phyloP scores from a whole-genome alignment of 192 early-diverging fungal genomes.

The Ambispora gerdemannii region DNA sequence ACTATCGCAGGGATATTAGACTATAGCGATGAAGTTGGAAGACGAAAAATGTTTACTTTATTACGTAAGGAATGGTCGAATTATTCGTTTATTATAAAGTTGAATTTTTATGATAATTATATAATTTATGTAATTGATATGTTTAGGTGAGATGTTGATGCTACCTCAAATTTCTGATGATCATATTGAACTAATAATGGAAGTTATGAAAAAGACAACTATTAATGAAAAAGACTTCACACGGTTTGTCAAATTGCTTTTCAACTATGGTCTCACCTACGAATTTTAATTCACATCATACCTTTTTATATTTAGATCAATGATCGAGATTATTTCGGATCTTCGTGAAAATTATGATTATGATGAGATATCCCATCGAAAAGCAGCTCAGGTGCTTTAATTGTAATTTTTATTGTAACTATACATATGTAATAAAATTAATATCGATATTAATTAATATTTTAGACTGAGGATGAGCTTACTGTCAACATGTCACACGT shows the following conservation, averaged over 20 bases:
- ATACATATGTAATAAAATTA: no score
- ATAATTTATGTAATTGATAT: conserved; percentile 3
- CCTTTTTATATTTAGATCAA: conserved; percentile 39
- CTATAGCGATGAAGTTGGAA: conserved; percentile 86
- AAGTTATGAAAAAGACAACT: conserved; percentile 71
- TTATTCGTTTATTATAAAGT: not conserved
- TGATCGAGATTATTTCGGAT: conserved; percentile 79
- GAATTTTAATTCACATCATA: not conserved
- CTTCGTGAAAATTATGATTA: conserved; percentile 56
- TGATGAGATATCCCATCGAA: conserved; percentile 32
- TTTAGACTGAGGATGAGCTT: conserved; percentile 13
- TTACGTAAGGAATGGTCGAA: conserved; percentile 57
- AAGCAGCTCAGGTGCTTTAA: not conserved
- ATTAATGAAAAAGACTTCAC: conserved; percentile 85
- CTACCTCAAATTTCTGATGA: conserved; percentile 72
- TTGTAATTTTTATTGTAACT: not conserved
- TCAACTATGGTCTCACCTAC: not conserved
- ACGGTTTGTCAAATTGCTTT: conserved; percentile 42
- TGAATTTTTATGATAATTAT: not conserved
- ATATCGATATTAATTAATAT: not conserved
- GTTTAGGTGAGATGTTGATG: conserved; percentile 70
- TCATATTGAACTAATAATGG: conserved; percentile 72
- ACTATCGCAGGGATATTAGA: conserved; percentile 73
- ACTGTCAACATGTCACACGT: not conserved
- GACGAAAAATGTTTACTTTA: conserved; percentile 72